Evolutionary conservation across 2,329 filamentous ascomycete species (phyloP), one percentile per base, ranked within the genome.

Genomic region (Alternaria sp.): DNA sequence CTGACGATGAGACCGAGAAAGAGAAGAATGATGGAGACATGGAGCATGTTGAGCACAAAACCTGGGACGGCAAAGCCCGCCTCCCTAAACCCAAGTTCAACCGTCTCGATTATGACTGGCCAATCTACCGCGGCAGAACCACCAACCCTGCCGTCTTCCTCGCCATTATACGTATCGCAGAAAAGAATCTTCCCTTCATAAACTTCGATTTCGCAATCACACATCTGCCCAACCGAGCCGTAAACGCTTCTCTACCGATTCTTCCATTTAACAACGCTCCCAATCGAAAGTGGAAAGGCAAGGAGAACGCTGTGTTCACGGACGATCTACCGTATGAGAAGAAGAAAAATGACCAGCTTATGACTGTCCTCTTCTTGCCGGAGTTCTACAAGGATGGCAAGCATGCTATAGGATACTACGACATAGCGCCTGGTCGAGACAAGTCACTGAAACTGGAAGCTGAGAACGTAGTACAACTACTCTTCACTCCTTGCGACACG

Each of bases 121-220:
- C 16, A 0, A 67, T 74, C 45, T 73, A 73, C 64, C 18, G 41
- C 4, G 65, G 48, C 25, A 52, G 6, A 3, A 70, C 73, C 1
- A 48, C 34, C 27, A 69, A 71, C 34, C 63, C 70, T 1, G 40
- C 67, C 1, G 36, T 74, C 30, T 63, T 59, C 46, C 62, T 74
- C 30, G 62, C 71, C 5, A 71, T 74, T 22, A 44, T 66, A 4
- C 62, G 57, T n/a, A 50, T 75, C 36, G 71, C 68, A 10, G 51
- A 68, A 18, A 54, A 38, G 14, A 73, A 74, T 41, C 45, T 70
- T 0, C 66, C 69, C 0, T 58, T 51, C 41, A 50, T 71, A 10
- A 57, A 70, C 52, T 66, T 72, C 57, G 16, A 45, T 32, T 69
- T 62, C 2, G 68, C 64, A 1, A 32, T 68, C 0, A 59, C 65